phyloP scores from a whole-genome alignment of 805 yeast genomes.

The Pichia manshurica region DNA sequence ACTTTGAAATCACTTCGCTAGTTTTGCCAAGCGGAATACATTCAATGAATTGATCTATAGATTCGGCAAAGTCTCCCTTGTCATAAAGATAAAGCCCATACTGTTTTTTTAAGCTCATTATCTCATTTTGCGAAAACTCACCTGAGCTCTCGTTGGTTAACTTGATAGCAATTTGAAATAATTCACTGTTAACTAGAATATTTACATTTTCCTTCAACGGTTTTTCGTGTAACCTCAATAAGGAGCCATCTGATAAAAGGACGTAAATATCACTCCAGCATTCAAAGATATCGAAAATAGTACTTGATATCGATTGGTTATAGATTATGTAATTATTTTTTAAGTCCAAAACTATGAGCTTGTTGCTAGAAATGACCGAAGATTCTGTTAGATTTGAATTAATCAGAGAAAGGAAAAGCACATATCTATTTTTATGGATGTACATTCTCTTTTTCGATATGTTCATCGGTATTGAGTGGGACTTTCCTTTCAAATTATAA shows the following conservation, averaged over 20 bases:
- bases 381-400: constrained; percentile 28
- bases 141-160: constrained; percentile 41
- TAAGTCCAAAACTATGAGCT: constrained; percentile 63
- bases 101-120: constrained; percentile 42
- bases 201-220: constrained; percentile 62
- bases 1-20: constrained; percentile 73
- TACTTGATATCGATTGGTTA: constrained; percentile 59
- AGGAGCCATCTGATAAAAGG: constrained; percentile 68
- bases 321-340: constrained; percentile 65
- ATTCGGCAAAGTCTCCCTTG: constrained; percentile 58
- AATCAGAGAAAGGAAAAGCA: constrained; percentile 44
- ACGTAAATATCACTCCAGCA: constrained; percentile 55
- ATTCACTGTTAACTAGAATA: constrained; percentile 59
- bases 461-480: constrained; percentile 50
- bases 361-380: constrained; percentile 36
- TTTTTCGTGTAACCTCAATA: constrained; percentile 64
- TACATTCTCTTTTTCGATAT: constrained; percentile 48
- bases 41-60: constrained; percentile 69
- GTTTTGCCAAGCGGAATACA: constrained; percentile 45
- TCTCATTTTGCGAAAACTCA: constrained; percentile 23
- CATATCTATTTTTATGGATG: constrained; percentile 40
- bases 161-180: constrained; percentile 66
- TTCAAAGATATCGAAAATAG: constrained; percentile 53
- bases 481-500: constrained; percentile 51
- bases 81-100: constrained; percentile 72